Evolutionary conservation across 2,329 filamentous ascomycete genomes (phyloP).

Genomic region (Xylariaceae sp.): DNA sequence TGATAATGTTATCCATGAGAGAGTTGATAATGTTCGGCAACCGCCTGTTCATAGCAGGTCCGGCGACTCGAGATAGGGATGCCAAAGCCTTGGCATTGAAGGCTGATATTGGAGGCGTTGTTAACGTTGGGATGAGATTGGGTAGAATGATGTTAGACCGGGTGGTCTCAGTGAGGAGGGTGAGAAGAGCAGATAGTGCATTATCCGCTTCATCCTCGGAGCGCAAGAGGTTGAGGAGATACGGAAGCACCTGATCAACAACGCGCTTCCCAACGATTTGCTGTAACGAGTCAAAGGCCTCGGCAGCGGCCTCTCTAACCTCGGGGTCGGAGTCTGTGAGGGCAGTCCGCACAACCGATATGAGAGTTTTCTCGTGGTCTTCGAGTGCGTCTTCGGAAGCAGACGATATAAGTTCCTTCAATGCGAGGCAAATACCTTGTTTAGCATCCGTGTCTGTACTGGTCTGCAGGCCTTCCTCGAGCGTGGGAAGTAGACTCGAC

Average conservation of each 20-base stretch:
- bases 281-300: slow-evolving; percentile 95
- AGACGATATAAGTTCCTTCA: slow-evolving; percentile 89
- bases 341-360: slow-evolving; percentile 90
- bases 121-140: slow-evolving; percentile 91
- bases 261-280: slow-evolving; percentile 92
- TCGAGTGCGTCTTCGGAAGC: slow-evolving; percentile 87
- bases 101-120: slow-evolving; percentile 83
- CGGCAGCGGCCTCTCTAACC: slow-evolving; percentile 92
- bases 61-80: slow-evolving; percentile 89
- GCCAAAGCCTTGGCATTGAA: slow-evolving; percentile 96
- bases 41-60: slow-evolving; percentile 85
- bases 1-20: slow-evolving; percentile 89
- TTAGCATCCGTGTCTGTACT: slow-evolving; percentile 91
- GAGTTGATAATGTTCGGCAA: slow-evolving; percentile 89
- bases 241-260: slow-evolving; percentile 92
- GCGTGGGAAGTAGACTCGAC: slow-evolving; percentile 81
- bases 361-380: slow-evolving; percentile 92
- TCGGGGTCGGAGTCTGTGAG: slow-evolving; percentile 88
- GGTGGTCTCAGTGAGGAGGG: slow-evolving; percentile 88
- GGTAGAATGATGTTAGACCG: slow-evolving; percentile 96
- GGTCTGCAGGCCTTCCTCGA: slow-evolving; percentile 86
- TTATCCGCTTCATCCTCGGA: slow-evolving; percentile 87
- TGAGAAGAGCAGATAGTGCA: slow-evolving; percentile 88
- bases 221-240: slow-evolving; percentile 86
- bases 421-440: slow-evolving; percentile 95